Evolutionary conservation across 345 rosid species (phyloP), one percentile per base, ranked within the genome.

Genomic region (Microthlaspi erraticum): DNA sequence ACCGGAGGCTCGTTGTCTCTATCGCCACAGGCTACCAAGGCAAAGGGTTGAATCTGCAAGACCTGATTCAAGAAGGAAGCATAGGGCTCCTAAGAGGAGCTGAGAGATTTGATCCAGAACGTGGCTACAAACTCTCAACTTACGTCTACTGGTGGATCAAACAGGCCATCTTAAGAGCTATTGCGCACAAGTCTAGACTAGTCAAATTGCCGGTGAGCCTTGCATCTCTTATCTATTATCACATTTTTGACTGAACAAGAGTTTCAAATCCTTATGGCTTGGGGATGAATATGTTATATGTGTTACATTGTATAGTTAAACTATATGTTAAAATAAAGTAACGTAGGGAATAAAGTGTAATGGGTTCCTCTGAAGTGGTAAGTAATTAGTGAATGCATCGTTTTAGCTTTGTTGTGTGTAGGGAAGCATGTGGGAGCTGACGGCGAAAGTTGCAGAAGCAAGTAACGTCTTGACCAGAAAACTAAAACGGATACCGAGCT

Each of bases 141-240:
- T 86, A 83, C 62, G 86, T 71, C 61, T 83, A 83, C 76, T 82
- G 87, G 87, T 83, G 90, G 90, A 83, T 85, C 71, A 85, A 75
- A 75, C 85, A 85, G 39, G 87, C 89, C 26, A 81, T 85, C 20
- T 41, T 83, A 32, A 80, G 75, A 19, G 84, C 90, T 17, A 60
- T 82, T n/a, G 71, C 81, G 3, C 81, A 80, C 60, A 83, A 81
- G 29, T 81, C 85, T 20, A 74, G 87, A 77, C 57, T 78, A 5
- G 77, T 83, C 13, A 81, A 84, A 77, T 74, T 83, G 75, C 83
- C 89, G 78, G 89, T 83, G 64, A 74, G 85, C 9, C 64, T 20
- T 71, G 23, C 48, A 10, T 53, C 56, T 19, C n/a, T 14, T 32
- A 19, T 6, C n/a, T n/a, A 29, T 13, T 42, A 4, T 48, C 33